Conservation (phyloP, 805 yeast genomes). For the Teunomyces stri region DNA sequence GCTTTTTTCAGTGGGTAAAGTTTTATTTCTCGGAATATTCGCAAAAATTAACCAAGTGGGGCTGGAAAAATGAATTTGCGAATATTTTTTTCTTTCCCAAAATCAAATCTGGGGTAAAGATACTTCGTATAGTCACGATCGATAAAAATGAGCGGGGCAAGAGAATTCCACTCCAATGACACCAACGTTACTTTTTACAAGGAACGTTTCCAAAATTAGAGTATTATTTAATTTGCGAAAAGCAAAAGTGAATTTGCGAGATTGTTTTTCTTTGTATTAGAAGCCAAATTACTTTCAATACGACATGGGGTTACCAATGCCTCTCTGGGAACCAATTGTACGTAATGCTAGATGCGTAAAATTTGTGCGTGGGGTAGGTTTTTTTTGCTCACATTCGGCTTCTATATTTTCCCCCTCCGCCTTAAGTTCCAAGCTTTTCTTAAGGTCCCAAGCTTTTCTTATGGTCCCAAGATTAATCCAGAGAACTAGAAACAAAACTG, state of each 20-base stretch:
- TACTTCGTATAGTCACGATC: no score
- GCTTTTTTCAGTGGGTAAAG: neutral
- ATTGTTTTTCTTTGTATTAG: neutral
- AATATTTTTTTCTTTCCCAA: neutral
- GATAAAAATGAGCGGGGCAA: neutral
- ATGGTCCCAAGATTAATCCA: no score
- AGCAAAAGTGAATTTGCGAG: conserved; percentile 1
- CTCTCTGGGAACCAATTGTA: no score
- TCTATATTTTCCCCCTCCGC: neutral
- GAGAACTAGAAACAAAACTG: no score
- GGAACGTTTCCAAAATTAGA: neutral
- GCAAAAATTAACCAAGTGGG: neutral
- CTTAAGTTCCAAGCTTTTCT: no score
- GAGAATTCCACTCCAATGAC: no score
- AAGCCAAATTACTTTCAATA: neutral
- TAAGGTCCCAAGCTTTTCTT: no score
- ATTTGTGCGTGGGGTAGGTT: neutral
- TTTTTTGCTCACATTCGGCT: neutral
- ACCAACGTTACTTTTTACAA: neutral
- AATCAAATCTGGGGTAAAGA: conserved; percentile 1
- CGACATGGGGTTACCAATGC: no score
- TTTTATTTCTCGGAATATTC: conserved; percentile 1
- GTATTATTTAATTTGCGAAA: neutral
- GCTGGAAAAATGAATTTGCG: conserved; percentile 2
- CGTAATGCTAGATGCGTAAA: no score